phyloP scores from a whole-genome alignment of 768 basidiomycete genomes.

The Termitomyces sp. region DNA sequence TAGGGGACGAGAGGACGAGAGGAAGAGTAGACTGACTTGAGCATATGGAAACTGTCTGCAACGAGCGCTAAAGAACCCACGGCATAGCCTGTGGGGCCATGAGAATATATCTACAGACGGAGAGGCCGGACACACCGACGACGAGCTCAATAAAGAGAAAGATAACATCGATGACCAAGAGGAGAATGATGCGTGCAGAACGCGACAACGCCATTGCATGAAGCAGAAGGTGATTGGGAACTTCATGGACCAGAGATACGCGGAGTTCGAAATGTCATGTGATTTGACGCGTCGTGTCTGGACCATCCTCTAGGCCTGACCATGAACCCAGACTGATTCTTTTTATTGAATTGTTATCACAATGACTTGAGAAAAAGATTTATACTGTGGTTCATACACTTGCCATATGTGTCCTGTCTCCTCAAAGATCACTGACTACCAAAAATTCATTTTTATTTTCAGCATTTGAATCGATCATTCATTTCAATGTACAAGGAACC shows the following conservation, averaged over 20 bases:
- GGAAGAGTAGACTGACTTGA: slow-evolving; percentile 61
- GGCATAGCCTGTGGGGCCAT: slow-evolving; percentile 68
- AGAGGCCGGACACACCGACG: slow-evolving; percentile 45
- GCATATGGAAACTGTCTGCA: slow-evolving; percentile 98
- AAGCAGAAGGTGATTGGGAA: background rate
- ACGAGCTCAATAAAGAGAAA: slow-evolving; percentile 89
- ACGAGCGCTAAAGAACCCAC: slow-evolving; percentile 93
- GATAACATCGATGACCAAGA: slow-evolving; percentile 78
- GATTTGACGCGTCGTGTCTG: background rate
- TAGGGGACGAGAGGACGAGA: slow-evolving; percentile 3
- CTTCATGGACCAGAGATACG: background rate
- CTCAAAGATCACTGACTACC: too few relatives aligned
- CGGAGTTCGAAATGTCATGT: background rate
- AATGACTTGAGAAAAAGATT: too few relatives aligned
- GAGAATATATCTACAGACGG: slow-evolving; percentile 6
- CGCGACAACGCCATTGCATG: slow-evolving; percentile 48
- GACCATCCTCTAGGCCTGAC: too few relatives aligned
- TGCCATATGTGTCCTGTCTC: too few relatives aligned
- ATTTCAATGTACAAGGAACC: too few relatives aligned
- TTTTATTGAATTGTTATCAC: too few relatives aligned
- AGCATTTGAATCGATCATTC: too few relatives aligned
- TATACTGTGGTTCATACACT: too few relatives aligned
- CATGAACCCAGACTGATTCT: too few relatives aligned
- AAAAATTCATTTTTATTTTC: too few relatives aligned
- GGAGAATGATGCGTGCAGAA: slow-evolving; percentile 65